Base-by-base conservation (phyloP, 2,329 filamentous ascomycete species). In the Aureobasidium sp. region DNA sequence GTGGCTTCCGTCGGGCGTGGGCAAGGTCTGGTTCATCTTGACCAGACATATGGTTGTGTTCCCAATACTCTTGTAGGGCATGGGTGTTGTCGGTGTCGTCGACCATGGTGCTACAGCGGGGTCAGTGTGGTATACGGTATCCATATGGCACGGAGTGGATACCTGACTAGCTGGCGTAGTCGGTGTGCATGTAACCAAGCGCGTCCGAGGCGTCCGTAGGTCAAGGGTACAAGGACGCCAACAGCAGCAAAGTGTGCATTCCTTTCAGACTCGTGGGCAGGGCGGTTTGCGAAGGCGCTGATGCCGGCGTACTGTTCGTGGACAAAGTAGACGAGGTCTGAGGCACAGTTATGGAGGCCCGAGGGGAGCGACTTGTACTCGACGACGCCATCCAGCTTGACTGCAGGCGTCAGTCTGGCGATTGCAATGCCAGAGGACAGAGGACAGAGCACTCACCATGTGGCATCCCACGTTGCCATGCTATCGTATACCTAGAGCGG, bases 331-430 rank as follows among this genome's bases (percentile, higher is more conserved):
- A 88, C 80, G 57, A 97, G 80, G 74, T 99, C 94, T 67, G 92
- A 85, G 35, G 87, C 80, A 22, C 97, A 90, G 62, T 90, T 89
- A 76, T 99, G 94, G 54, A 97, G 76, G 27, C 94, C 94, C 0
- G 93, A 97, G 2, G 94, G 94, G 50, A 99, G 82, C 64, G 91
- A 95, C 76, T 97, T 97, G 82, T 91, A 99, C 76, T 99, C 94
- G 70, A 97, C 91, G 27, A 89, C 85, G 61, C 91, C 91, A 68
- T 96, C 90, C 53, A 97, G 82, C 50, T 80, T 74, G 44, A 84
- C 80, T 82, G 62, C 63, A 17, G 2, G 3, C 19, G n/a, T 59
- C 8, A 58, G 44, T 22, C 37, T 17, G 15, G 6, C 17, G 44
- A 37, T 8, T 2, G 5, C 24, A 12, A n/a, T 17, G 47, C 27